Conservation (phyloP, 768 basidiomycete genomes). For the Mycena kentingensis region DNA sequence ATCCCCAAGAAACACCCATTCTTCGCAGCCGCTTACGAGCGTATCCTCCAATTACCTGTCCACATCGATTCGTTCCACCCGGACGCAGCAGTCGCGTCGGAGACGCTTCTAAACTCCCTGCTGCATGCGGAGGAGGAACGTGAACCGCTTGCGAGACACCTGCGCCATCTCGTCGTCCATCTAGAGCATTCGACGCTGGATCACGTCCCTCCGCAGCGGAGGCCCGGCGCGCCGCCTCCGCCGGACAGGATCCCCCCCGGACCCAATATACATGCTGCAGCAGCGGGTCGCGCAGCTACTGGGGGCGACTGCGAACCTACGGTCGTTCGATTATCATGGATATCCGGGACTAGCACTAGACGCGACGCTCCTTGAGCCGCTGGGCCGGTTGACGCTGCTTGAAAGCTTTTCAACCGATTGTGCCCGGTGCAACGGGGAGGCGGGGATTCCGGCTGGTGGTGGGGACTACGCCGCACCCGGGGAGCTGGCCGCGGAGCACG, state of each 20-base stretch:
- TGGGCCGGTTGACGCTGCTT: background rate
- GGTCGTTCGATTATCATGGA: background rate
- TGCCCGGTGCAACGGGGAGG: background rate
- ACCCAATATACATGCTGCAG: background rate
- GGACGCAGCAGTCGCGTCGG: background rate
- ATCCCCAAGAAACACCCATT: slow-evolving; percentile 2
- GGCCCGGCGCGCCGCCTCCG: background rate
- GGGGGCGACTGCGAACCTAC: background rate
- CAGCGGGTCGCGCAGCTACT: background rate
- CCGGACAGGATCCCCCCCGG: background rate
- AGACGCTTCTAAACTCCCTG: background rate
- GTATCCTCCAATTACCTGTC: slow-evolving; percentile 10
- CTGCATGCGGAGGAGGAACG: background rate
- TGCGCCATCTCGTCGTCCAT: background rate
- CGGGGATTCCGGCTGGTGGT: background rate
- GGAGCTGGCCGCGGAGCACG: slow-evolving; percentile 4
- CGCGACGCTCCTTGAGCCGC: background rate
- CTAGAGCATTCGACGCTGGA: background rate
- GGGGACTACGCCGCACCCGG: slow-evolving; percentile 5
- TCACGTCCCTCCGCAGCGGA: background rate
- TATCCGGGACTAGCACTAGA: background rate
- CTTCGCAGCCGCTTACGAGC: slow-evolving; percentile 1
- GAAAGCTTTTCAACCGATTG: background rate
- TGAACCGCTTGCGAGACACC: background rate
- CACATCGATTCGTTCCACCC: slow-evolving; percentile 11